Conservation (phyloP, 352 stramenopile genomes). For the Blastocystis sp. region DNA sequence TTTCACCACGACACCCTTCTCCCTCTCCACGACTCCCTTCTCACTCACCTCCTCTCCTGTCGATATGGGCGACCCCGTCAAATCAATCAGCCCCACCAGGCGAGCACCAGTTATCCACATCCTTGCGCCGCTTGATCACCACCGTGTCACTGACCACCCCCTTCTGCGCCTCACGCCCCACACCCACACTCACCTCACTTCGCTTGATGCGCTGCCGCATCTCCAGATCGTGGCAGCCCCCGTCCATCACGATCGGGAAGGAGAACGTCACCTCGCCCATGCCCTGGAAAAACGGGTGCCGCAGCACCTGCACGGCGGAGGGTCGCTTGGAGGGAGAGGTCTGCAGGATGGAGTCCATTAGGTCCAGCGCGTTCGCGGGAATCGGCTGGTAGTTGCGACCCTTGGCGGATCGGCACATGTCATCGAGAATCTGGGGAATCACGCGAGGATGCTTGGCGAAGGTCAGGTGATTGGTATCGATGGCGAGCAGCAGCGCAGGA, state of each 20-base stretch:
- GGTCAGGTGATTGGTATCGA: not conserved
- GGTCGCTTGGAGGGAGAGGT: not conserved
- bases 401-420: not conserved
- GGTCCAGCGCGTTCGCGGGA: constrained; percentile 13
- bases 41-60: not conserved
- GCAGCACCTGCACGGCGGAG: constrained; percentile 4
- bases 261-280: not conserved
- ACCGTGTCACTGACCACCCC: not conserved
- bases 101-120: not conserved
- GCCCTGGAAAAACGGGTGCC: constrained; percentile 28
- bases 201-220: not conserved
- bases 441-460: not conserved
- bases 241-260: not conserved
- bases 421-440: not conserved
- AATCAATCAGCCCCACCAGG: not conserved
- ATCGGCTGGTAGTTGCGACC: not conserved
- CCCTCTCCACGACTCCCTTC: not conserved
- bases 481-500: not conserved
- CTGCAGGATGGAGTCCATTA: constrained; percentile 25
- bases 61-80: not conserved
- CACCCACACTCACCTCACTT: not conserved
- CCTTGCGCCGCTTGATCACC: not conserved
- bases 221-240: constrained; percentile 32
- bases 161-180: not conserved
- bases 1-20: not conserved